Evolutionary conservation across 306 rosid genomes (phyloP).

Genomic region (Medicago ruthenica): DNA sequence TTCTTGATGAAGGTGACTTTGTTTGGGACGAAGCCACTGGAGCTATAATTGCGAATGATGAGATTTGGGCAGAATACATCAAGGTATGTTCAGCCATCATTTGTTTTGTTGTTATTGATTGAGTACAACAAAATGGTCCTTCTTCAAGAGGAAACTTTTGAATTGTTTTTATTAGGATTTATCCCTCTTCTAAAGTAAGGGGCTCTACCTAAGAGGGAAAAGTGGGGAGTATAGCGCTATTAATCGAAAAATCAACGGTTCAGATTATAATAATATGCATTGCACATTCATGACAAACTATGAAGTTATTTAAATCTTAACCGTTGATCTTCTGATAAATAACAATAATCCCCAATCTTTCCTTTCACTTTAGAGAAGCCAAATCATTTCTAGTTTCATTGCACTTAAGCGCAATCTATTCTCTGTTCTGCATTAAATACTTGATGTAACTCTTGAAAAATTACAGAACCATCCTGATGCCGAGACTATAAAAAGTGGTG

Average conservation of each 20-base stretch:
- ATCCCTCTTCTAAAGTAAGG: neutral
- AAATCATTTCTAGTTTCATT: constrained; percentile 21
- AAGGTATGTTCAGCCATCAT: constrained; percentile 56
- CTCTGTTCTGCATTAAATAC: constrained; percentile 10
- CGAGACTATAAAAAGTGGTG: constrained; percentile 58
- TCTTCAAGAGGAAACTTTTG: constrained; percentile 37
- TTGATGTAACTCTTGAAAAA: constrained; percentile 37
- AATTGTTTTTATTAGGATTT: neutral
- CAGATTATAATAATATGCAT: constrained; percentile 5
- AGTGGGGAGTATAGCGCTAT: neutral
- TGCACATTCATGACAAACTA: neutral
- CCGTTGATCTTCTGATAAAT: neutral
- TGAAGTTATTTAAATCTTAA: neutral
- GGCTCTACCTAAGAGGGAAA: neutral
- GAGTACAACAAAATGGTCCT: constrained; percentile 4
- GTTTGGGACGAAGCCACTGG: constrained; percentile 72
- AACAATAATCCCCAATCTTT: neutral
- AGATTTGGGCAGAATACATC: constrained; percentile 65
- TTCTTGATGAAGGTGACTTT: constrained; percentile 63
- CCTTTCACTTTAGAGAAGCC: neutral
- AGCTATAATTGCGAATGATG: constrained; percentile 58
- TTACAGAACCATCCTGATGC: constrained; percentile 78
- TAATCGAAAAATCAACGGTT: neutral
- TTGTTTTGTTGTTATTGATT: constrained; percentile 24
- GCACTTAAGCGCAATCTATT: constrained; percentile 23